Base-by-base conservation (phyloP, 2,329 filamentous ascomycete genomes). In the Fonsecaea monophora region DNA sequence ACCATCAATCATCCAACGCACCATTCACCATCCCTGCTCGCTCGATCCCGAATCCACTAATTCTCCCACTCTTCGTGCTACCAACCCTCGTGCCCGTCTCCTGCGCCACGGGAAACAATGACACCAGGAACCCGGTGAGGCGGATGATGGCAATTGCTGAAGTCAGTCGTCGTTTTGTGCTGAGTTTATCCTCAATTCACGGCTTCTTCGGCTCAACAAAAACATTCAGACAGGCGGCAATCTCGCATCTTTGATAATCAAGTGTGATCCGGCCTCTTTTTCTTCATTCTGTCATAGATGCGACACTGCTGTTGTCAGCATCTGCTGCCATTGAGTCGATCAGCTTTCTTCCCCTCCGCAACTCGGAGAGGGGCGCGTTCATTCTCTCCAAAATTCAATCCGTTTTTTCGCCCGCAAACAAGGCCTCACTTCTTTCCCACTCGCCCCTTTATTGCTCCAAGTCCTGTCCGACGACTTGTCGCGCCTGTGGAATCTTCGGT, bases 281-380 rank as follows among this genome's bases (percentile, higher is more conserved):
- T 40, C 59, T 53, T 32, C 60, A 3, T 42, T 8, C 13, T 48
- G 60, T 54, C 62, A 54, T 69, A 67, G 59, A 70, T 70, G 68
- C 66, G 63, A 68, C 66, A 35, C 63, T 59, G 62, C 53, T 48
- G 34, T 37, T 66, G 60, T 61, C 66, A 62, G 60, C 63, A 48
- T 55, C 56, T 60, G 50, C 50, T 64, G 55, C 40, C 53, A 7
- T 25, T 50, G 45, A 50, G 45, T 53, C 63, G 42, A 59, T 56
- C 62, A 32, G 35, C 55, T 21, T 54, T 65, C 37, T 40, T 66
- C 53, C 42, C 37, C 53, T 59, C 56, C 34, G 18, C 53, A 3
- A 32, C 56, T 32, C 60, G 32, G 21, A 55, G 58, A 53, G 58
- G 50, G 48, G 56, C 50, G 30, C 63, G 50, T 18, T 37, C 40